Evolutionary conservation across 164 flowering plant genomes (phyloP).

Genomic region (Protea cynaroides): DNA sequence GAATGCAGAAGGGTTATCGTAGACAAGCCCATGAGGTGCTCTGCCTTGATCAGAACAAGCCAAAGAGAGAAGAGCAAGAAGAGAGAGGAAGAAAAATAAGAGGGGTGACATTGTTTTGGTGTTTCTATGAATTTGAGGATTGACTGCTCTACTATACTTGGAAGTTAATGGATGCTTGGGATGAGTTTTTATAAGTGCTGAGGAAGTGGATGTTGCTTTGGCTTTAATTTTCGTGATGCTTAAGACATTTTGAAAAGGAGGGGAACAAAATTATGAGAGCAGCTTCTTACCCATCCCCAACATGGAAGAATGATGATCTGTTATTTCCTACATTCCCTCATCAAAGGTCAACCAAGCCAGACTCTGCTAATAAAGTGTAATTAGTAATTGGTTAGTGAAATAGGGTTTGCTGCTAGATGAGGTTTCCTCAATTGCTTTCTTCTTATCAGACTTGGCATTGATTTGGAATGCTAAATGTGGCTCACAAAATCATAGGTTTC

Average conservation of each 20-base stretch:
- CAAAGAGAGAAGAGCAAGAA: conserved; percentile 25
- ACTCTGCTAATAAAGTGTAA: too few relatives aligned
- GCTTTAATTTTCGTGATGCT: conserved; percentile 29
- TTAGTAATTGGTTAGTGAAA: too few relatives aligned
- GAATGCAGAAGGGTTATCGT: conserved; percentile 54
- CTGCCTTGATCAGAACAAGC: conserved; percentile 36
- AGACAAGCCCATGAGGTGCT: conserved; percentile 59
- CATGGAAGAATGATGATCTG: neutral
- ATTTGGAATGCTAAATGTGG: too few relatives aligned
- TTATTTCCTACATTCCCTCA: neutral
- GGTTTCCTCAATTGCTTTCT: too few relatives aligned
- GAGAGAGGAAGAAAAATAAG: conserved; percentile 22
- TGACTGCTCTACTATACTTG: neutral
- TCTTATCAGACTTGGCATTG: too few relatives aligned
- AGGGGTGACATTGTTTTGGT: conserved; percentile 16
- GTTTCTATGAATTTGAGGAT: neutral
- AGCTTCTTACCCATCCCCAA: neutral
- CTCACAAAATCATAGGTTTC: too few relatives aligned
- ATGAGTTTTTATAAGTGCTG: conserved; percentile 32
- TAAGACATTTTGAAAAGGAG: conserved; percentile 1
- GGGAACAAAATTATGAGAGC: conserved; percentile 36
- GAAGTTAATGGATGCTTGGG: conserved; percentile 1
- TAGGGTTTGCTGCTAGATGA: too few relatives aligned
- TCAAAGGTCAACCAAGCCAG: neutral
- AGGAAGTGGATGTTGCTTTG: conserved; percentile 41